Evolutionary conservation across 306 rosid genomes (phyloP).

Genomic region (Fragaria nilgerrensis): DNA sequence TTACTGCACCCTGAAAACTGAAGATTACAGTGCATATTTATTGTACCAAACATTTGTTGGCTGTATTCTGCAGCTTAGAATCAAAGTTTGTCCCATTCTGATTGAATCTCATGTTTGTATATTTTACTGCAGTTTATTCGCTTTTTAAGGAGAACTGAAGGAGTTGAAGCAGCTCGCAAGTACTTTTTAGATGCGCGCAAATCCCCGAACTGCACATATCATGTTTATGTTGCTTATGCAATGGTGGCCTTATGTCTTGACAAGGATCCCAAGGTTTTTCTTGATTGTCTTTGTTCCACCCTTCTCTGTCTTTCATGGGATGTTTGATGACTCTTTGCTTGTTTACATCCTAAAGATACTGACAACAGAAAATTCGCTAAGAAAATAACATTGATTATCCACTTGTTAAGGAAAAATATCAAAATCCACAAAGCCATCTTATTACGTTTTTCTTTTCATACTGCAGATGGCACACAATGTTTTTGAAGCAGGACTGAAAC

Average conservation of each 20-base stretch:
- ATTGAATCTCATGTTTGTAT: constrained; percentile 28
- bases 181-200: constrained; percentile 92
- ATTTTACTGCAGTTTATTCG: constrained; percentile 82
- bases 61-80: not conserved
- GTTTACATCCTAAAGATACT: not conserved
- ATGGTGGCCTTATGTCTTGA: constrained; percentile 88
- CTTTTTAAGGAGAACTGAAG: constrained; percentile 87
- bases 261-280: constrained; percentile 84
- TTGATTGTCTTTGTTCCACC: not conserved
- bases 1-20: not conserved
- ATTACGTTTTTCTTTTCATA: constrained; percentile 14
- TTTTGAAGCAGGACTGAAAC: constrained; percentile 90
- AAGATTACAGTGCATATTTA: not conserved
- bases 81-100: not conserved
- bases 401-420: not conserved
- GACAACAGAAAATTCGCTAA: not conserved
- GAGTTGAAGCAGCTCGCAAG: constrained; percentile 97
- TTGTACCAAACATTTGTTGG: not conserved
- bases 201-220: constrained; percentile 83
- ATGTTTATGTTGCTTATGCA: constrained; percentile 95
- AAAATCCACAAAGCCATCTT: not conserved
- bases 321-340: not conserved
- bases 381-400: not conserved
- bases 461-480: constrained; percentile 95
- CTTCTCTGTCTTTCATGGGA: not conserved